Base-by-base conservation (phyloP, 352 stramenopile species). In the Pythium apleroticum region DNA sequence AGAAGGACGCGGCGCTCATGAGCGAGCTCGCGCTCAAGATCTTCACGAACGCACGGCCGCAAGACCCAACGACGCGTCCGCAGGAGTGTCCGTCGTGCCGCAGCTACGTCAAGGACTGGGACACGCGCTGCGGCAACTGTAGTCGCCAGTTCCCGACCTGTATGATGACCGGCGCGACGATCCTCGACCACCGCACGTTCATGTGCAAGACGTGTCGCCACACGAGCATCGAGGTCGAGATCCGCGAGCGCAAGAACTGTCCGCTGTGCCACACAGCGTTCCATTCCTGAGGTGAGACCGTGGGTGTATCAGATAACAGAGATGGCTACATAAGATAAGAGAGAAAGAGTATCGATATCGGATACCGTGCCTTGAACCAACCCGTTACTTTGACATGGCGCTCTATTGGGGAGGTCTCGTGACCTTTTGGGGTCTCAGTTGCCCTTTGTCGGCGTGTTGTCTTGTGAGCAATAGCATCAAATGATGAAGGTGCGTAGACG, bases 121-220 rank as follows among this genome's bases (percentile, higher is more conserved):
- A 95, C 43, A 76, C 80, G 19, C 89, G 89, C 48, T 98, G 88
- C 56, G 67, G 66, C 20, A 93, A 84, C 53, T 97, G 93, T 67
- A 85, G 84, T 59, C 77, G 80, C 28, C 57, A 76, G 17, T 90
- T 96, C 56, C 80, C 77, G 25, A 87, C 74, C 20, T 90, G 85
- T 65, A 91, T 95, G 74, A 85, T 88, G 73, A 92, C 85, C 8
- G 84, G 86, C 25, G 73, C 80, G 30, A 85, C 76, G 14, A 90
- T 97, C 60, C 72, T 93, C 50, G 74, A 88, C 37, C 81, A 93
- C 63, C 81, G 84, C 33, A 79, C 86, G 41, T 75, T 90, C 54
- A 78, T 76, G 60, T 98, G 92, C 80, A 88, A 86, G 55, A 89
- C 77, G 1, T 98, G 92, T 63, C 84, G 91, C 50, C 91, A 98